Evolutionary conservation across 2,329 filamentous ascomycete species (phyloP).

Genomic region (Tolypocladium pustulatum): DNA sequence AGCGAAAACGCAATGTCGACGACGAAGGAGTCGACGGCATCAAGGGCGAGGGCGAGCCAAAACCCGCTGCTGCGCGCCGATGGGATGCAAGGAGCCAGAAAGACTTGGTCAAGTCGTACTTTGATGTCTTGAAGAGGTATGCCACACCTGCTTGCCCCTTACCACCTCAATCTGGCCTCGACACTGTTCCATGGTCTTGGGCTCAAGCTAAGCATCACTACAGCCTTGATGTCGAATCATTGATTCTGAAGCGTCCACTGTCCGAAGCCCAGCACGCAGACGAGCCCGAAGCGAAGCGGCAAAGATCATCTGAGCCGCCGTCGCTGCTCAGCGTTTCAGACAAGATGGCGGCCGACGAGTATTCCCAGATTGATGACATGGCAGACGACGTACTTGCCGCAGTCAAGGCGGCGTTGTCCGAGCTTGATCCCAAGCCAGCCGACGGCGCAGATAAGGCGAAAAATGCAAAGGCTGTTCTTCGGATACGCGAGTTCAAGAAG

Average conservation of each 20-base stretch:
- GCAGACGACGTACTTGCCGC: slow-evolving; percentile 44
- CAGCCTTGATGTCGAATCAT: slow-evolving; percentile 44
- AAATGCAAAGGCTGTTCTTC: slow-evolving; percentile 27
- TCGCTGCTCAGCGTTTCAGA: slow-evolving; percentile 37
- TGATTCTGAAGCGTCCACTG: slow-evolving; percentile 44
- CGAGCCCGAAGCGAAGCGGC: slow-evolving; percentile 49
- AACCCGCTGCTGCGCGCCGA: slow-evolving; percentile 11
- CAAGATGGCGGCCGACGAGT: slow-evolving; percentile 40
- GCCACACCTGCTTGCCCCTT: slow-evolving; percentile 6
- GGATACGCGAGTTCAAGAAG: slow-evolving; percentile 48
- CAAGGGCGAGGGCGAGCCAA: slow-evolving; percentile 15
- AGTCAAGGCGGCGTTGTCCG: slow-evolving; percentile 35
- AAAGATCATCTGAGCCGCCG: slow-evolving; percentile 40
- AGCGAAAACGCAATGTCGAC: slow-evolving; percentile 48
- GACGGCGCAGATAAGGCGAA: slow-evolving; percentile 15
- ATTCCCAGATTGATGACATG: slow-evolving; percentile 54
- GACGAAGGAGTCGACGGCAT: slow-evolving; percentile 24
- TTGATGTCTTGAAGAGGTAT: slow-evolving; percentile 27
- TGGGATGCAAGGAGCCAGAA: slow-evolving; percentile 18
- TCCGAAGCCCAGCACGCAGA: slow-evolving; percentile 29
- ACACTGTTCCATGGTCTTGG: neutral
- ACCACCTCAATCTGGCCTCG: neutral
- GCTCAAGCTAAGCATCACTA: slow-evolving; percentile 16
- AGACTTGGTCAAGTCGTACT: slow-evolving; percentile 26
- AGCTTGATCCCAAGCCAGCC: slow-evolving; percentile 28